Conservation (phyloP, 805 yeast species). For the Ogataea methanolica region DNA sequence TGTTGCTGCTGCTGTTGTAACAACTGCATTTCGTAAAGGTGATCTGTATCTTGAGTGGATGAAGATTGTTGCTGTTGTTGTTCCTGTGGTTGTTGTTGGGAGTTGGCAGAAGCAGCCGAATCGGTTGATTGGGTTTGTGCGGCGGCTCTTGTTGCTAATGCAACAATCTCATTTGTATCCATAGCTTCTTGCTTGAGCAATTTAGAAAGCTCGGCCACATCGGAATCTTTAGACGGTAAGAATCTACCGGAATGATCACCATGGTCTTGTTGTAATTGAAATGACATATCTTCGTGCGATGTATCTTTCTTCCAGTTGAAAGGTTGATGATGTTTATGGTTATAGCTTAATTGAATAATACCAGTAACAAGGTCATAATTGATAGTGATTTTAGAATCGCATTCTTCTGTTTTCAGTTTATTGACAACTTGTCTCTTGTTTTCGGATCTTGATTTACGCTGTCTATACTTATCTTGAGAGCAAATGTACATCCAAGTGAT, state of each 20-base stretch:
- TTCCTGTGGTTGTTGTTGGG: conserved; percentile 3
- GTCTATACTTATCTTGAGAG: conserved; percentile 39
- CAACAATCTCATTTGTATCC: conserved; percentile 21
- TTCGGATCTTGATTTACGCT: conserved; percentile 38
- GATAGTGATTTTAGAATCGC: conserved; percentile 36
- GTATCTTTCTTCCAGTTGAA: conserved; percentile 29
- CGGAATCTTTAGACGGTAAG: conserved; percentile 15
- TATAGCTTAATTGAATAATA: conserved; percentile 31
- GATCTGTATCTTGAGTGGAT: conserved; percentile 6
- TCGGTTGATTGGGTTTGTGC: conserved; percentile 1
- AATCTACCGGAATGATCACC: conserved; percentile 8
- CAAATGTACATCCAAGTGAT: conserved; percentile 42
- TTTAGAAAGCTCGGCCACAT: conserved; percentile 17
- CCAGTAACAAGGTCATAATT: conserved; percentile 37
- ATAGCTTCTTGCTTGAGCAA: conserved; percentile 17
- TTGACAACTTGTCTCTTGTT: conserved; percentile 34
- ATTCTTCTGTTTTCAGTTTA: conserved; percentile 37
- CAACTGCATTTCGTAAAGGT: conserved; percentile 15
- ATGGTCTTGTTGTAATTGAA: conserved; percentile 11
- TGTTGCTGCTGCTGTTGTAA: conserved; percentile 18
- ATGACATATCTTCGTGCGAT: conserved; percentile 13
- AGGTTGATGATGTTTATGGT: conserved; percentile 38
- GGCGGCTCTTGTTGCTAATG: conserved; percentile 22
- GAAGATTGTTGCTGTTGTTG: conserved; percentile 1
- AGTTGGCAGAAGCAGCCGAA: not conserved